Conservation (phyloP, 2,329 filamentous ascomycete genomes). For the Diaporthe ilicicola region DNA sequence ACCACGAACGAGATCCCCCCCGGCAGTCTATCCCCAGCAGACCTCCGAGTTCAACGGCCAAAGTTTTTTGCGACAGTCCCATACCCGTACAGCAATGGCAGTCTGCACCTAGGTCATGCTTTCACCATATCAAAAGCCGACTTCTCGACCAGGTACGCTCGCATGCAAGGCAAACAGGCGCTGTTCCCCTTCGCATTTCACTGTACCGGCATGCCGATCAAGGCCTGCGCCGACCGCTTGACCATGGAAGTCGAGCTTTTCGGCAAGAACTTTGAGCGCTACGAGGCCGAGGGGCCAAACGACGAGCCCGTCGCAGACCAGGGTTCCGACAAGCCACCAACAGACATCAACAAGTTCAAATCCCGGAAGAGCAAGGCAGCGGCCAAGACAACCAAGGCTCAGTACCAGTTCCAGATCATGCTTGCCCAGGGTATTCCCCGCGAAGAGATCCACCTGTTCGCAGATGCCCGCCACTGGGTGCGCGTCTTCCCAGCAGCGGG, state of each 20-base stretch:
- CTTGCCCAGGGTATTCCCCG: not conserved
- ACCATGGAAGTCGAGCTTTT: not conserved
- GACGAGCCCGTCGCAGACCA: not conserved
- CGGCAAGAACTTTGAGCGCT: not conserved
- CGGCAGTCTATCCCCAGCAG: not conserved
- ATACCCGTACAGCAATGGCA: not conserved
- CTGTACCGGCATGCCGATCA: not conserved
- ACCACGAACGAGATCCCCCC: not conserved
- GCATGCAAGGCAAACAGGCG: not conserved
- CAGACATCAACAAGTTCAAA: not conserved
- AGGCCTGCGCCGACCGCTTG: not conserved
- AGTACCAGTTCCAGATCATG: not conserved
- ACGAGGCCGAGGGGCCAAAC: not conserved
- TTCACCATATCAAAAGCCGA: not conserved
- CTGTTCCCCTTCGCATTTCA: not conserved
- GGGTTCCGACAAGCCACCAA: not conserved
- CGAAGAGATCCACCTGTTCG: not conserved
- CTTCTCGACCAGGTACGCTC: not conserved
- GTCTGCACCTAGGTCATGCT: not conserved
- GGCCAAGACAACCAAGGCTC: not conserved
- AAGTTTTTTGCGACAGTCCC: not conserved
- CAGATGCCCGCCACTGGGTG: not conserved
- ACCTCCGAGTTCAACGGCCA: not conserved
- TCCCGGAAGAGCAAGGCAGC: not conserved
- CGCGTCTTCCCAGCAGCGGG: not conserved